Evolutionary conservation across 2,329 filamentous ascomycete species (phyloP).

Genomic region (Diaporthe eres): DNA sequence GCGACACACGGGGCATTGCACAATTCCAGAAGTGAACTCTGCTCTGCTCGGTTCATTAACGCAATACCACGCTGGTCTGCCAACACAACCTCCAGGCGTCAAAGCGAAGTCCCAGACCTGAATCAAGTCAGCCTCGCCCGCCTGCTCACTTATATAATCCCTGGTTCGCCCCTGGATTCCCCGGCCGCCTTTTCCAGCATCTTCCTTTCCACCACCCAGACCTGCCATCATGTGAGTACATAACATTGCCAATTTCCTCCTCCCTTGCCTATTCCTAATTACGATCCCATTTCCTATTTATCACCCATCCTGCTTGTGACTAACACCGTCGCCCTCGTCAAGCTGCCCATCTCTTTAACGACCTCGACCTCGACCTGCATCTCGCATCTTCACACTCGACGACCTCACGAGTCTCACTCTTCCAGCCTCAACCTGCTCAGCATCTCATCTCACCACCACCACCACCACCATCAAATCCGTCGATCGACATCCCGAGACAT

Average conservation of each 20-base stretch:
- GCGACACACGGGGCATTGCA: constrained; percentile 20
- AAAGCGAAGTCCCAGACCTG: constrained; percentile 27
- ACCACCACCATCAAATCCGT: constrained; percentile 14
- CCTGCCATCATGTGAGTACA: constrained; percentile 41
- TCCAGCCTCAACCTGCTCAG: neutral
- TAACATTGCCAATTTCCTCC: constrained; percentile 40
- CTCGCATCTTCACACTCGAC: neutral
- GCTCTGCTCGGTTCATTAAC: neutral
- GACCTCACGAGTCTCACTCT: neutral
- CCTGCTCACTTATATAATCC: constrained; percentile 30
- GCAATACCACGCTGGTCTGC: constrained; percentile 27
- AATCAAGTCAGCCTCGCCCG: constrained; percentile 34
- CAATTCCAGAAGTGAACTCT: constrained; percentile 21
- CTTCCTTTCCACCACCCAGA: constrained; percentile 39
- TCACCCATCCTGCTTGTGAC: constrained; percentile 32
- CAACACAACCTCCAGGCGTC: neutral
- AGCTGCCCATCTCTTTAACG: constrained; percentile 7
- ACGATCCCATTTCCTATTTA: constrained; percentile 3
- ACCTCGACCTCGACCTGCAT: constrained; percentile 1
- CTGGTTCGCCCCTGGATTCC: constrained; percentile 34
- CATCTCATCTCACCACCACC: neutral
- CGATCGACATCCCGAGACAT: constrained; percentile 5
- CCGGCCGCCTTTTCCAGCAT: constrained; percentile 43
- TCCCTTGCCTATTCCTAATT: constrained; percentile 4
- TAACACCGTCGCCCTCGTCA: constrained; percentile 16